These are phyloP conservation scores for Rhodocollybia butyracea DNA, from an alignment of 768 basidiomycete genomes.

Conservation along the genomic window DNA sequence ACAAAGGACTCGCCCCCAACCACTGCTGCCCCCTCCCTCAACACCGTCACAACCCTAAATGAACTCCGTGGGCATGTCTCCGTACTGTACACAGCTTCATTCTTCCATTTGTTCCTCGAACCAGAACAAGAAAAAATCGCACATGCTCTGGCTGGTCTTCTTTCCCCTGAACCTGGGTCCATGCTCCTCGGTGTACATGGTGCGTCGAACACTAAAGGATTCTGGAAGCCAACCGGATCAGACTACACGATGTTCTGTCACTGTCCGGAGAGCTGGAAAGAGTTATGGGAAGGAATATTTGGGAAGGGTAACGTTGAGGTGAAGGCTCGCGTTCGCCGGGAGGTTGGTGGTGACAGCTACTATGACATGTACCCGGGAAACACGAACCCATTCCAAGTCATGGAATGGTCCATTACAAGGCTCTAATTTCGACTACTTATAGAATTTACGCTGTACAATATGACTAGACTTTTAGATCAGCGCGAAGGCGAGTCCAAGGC, in stretches of 20 bases:
- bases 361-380: not conserved
- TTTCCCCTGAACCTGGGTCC: constrained; percentile 24
- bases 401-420: not conserved
- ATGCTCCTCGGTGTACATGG: constrained; percentile 27
- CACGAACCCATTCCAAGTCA: not conserved
- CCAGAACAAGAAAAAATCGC: constrained; percentile 21
- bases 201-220: constrained; percentile 5
- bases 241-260: constrained; percentile 19
- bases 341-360: not conserved
- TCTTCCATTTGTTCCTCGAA: constrained; percentile 36
- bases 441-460: too few relatives aligned
- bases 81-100: constrained; percentile 33
- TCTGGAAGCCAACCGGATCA: constrained; percentile 8
- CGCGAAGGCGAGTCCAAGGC: too few relatives aligned
- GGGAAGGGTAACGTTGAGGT: not conserved
- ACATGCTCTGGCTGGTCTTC: constrained; percentile 20
- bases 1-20: not conserved
- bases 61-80: constrained; percentile 33
- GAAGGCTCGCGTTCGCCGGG: not conserved
- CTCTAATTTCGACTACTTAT: too few relatives aligned
- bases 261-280: constrained; percentile 22
- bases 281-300: constrained; percentile 19
- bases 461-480: too few relatives aligned
- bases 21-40: constrained; percentile 18
- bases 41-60: constrained; percentile 28